Base-by-base conservation (phyloP, 2,329 filamentous ascomycete genomes). In the Aureobasidium leucospermi region DNA sequence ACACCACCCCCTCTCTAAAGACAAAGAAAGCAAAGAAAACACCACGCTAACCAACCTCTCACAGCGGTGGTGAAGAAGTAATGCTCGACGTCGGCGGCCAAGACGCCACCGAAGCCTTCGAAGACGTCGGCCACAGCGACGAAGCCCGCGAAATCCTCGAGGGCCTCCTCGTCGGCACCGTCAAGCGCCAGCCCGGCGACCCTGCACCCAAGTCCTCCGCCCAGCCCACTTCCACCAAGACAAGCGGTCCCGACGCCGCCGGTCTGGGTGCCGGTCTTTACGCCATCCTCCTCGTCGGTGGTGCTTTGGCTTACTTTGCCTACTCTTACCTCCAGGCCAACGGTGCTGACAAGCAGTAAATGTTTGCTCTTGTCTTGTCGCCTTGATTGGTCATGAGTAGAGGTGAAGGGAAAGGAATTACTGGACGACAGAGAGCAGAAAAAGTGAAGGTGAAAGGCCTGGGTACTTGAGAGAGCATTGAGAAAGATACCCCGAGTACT, bases 41-140 rank as follows among this genome's bases (percentile, higher is more conserved):
- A 51, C 36, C 41, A 28, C n/a, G 28, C 51, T 62, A 31, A 62
- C 42, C 32, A 23, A 23, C 36, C 16, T 43, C 47, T 32, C 52
- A 59, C 61, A 97, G 94, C 69, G 94, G 94, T 81, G 94, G 94
- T 79, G 94, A 99, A 79, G 94, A 99, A 80, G 94, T 99, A 68
- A 81, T 99, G 64, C 87, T 99, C 67, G 94, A 99, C 68, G 92
- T 97, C 65, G 94, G 82, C 71, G 94, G 94, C 67, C 92, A 96
- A 79, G 94, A 99, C 76, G 88, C 89, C 70, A 96, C 93, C 69
- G 94, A 97, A 79, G 93, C 94, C 63, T 99, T 99, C 74, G 94
- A 99, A 81, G 94, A 99, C 77, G 94, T 99, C 71, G 94, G 94
- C 72, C 94, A 99, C 87, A 95, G 89, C 70, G 94, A 99, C 76